These are phyloP conservation scores for Tothia fuscella DNA, from an alignment of 2,329 filamentous ascomycete species.

Conservation along the genomic window DNA sequence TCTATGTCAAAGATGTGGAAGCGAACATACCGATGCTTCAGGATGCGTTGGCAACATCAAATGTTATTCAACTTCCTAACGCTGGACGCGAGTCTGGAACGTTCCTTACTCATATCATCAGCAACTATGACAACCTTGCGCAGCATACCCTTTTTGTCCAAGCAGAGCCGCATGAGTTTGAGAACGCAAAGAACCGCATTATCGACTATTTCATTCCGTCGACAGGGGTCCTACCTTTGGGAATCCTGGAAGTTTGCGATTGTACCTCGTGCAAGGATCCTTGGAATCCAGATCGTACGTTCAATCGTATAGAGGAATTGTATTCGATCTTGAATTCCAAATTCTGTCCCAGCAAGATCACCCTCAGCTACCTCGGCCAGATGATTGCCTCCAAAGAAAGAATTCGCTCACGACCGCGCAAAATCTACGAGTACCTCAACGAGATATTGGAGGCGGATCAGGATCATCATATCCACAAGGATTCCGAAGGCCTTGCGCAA, in stretches of 20 bases:
- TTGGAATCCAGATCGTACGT: slow-evolving; percentile 14
- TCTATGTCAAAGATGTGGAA: slow-evolving; percentile 23
- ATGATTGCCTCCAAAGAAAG: slow-evolving; percentile 35
- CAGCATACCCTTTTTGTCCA: slow-evolving; percentile 37
- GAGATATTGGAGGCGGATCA: background rate
- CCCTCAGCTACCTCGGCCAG: slow-evolving; percentile 35
- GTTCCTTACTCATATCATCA: slow-evolving; percentile 35
- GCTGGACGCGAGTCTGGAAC: slow-evolving; percentile 34
- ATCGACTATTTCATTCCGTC: slow-evolving; percentile 26
- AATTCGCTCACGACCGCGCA: slow-evolving; percentile 25
- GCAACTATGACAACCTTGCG: slow-evolving; percentile 31
- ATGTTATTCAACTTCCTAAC: slow-evolving; percentile 23
- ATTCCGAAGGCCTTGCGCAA: slow-evolving; percentile 9
- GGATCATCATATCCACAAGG: background rate
- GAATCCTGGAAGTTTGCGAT: slow-evolving; percentile 26
- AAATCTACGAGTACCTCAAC: slow-evolving; percentile 20
- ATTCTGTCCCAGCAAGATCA: slow-evolving; percentile 20
- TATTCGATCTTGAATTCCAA: slow-evolving; percentile 26
- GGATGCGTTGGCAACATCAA: slow-evolving; percentile 15
- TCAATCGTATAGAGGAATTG: background rate
- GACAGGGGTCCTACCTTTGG: slow-evolving; percentile 36
- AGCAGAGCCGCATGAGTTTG: slow-evolving; percentile 29
- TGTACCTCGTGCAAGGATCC: slow-evolving; percentile 29
- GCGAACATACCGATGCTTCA: slow-evolving; percentile 16
- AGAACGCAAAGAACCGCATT: slow-evolving; percentile 26